Evolutionary conservation across 2,329 filamentous ascomycete genomes (phyloP).

Genomic region (Penicillium sp.): DNA sequence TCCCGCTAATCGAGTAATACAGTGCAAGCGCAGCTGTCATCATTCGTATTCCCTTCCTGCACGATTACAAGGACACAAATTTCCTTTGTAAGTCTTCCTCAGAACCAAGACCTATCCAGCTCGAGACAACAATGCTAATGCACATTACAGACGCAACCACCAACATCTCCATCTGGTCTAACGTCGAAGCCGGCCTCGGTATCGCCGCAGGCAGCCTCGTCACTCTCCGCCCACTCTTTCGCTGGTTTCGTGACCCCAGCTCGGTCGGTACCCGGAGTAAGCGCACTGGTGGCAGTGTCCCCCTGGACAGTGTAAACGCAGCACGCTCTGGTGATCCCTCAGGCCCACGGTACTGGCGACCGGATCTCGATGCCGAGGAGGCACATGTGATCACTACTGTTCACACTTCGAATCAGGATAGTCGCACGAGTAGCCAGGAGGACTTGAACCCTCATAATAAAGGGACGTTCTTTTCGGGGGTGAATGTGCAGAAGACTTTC

Average conservation of each 20-base stretch:
- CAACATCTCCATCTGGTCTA: slow-evolving; percentile 44
- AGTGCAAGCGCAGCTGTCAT: slow-evolving; percentile 40
- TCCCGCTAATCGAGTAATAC: not conserved
- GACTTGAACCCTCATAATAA: slow-evolving; percentile 29
- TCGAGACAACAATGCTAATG: slow-evolving; percentile 9
- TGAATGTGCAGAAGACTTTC: slow-evolving; percentile 38
- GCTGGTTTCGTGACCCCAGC: slow-evolving; percentile 34
- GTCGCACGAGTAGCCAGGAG: slow-evolving; percentile 35
- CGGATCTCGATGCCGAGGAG: slow-evolving; percentile 30
- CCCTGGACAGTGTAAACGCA: slow-evolving; percentile 32
- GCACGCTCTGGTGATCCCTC: slow-evolving; percentile 14
- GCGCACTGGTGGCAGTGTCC: slow-evolving; percentile 28
- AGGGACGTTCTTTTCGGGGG: slow-evolving; percentile 24
- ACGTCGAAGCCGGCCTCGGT: slow-evolving; percentile 40
- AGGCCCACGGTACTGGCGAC: slow-evolving; percentile 32
- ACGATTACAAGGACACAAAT: slow-evolving; percentile 31
- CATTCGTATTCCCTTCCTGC: slow-evolving; percentile 37
- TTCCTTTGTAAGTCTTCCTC: slow-evolving; percentile 34
- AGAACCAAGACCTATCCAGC: not conserved
- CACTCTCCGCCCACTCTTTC: slow-evolving; percentile 51
- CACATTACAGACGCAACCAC: slow-evolving; percentile 30
- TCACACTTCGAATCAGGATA: slow-evolving; percentile 25
- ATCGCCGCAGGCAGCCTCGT: slow-evolving; percentile 51
- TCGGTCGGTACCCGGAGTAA: slow-evolving; percentile 27
- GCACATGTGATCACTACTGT: slow-evolving; percentile 31